A percentile compares a stretch with the other conserved stretches of the same genome.
These are phyloP conservation scores for Rhodotorula sp. DNA, from an alignment of 1,284 basidiomycete genomes.

Conservation along the genomic window DNA sequence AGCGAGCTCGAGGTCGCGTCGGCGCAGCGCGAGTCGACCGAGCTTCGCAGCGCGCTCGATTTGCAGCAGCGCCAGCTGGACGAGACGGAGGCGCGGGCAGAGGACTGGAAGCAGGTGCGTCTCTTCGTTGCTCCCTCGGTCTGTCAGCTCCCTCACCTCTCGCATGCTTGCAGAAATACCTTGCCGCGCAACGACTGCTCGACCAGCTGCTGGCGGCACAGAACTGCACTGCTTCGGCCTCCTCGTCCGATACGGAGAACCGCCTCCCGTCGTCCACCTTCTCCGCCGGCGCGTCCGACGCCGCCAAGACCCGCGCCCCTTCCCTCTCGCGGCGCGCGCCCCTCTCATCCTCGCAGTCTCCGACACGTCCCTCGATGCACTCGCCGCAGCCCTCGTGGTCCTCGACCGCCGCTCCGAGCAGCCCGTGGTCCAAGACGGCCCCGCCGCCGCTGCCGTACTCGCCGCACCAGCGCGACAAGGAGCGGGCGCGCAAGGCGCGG, in stretches of 20 bases:
- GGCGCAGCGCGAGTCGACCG: slow-evolving; percentile 8
- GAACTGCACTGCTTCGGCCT: neutral
- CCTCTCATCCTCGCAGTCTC: slow-evolving; percentile 5
- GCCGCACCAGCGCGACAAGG: slow-evolving; percentile 25
- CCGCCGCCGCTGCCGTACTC: slow-evolving; percentile 38
- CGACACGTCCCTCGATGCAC: neutral
- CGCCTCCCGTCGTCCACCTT: slow-evolving; percentile 7
- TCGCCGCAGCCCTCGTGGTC: slow-evolving; percentile 4
- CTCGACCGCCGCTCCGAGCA: neutral
- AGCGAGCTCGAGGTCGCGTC: neutral
- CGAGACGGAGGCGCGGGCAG: slow-evolving; percentile 14
- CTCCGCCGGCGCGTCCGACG: slow-evolving; percentile 5
- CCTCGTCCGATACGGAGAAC: slow-evolving; percentile 2
- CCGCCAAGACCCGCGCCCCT: neutral
- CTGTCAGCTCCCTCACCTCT: too few relatives aligned
- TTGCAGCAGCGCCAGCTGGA: slow-evolving; percentile 12
- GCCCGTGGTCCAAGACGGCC: neutral
- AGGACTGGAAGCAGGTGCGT: slow-evolving; percentile 35
- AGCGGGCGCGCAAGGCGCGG: slow-evolving; percentile 34
- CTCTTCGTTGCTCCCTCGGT: too few relatives aligned
- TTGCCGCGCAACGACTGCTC: slow-evolving; percentile 25
- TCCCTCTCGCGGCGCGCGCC: slow-evolving; percentile 5
- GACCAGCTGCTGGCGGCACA: slow-evolving; percentile 11
- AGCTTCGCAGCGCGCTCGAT: slow-evolving; percentile 8
- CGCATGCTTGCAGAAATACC: slow-evolving; percentile 39